Conservation (phyloP, 345 rosid species). For the Trapa incisa region DNA sequence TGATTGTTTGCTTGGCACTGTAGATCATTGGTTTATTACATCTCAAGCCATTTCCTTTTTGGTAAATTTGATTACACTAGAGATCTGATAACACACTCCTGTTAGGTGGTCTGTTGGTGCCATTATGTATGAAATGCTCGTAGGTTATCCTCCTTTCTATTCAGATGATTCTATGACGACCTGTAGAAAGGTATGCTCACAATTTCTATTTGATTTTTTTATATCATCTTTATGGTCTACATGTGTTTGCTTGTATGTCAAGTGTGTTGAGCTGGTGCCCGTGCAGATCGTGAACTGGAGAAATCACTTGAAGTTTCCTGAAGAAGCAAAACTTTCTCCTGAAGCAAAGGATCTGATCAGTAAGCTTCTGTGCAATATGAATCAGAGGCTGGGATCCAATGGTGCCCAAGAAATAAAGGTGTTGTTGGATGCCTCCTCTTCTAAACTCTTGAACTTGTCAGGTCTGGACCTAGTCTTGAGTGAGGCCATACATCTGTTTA, state of each 20-base stretch:
- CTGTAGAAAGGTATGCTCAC: constrained; percentile 62
- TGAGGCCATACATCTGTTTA: constrained; percentile 14
- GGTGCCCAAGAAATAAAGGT: constrained; percentile 91
- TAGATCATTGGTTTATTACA: background rate
- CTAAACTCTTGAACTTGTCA: constrained; percentile 19
- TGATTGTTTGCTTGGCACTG: background rate
- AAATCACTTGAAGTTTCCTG: constrained; percentile 90
- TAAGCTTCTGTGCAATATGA: constrained; percentile 74
- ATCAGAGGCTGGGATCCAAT: constrained; percentile 69
- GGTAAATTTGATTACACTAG: background rate
- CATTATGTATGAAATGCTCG: constrained; percentile 93
- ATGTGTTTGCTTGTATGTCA: background rate
- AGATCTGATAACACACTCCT: constrained; percentile 8
- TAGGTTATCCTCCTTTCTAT: constrained; percentile 92
- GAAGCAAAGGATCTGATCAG: constrained; percentile 62
- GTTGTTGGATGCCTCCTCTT: constrained; percentile 44
- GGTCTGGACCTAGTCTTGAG: constrained; percentile 11
- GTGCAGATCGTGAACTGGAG: constrained; percentile 90
- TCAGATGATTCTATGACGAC: constrained; percentile 98
- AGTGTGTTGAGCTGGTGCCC: background rate
- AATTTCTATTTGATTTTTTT: background rate
- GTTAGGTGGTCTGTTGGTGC: constrained; percentile 99
- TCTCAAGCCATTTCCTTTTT: background rate
- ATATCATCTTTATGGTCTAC: too few relatives aligned
- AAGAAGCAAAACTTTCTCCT: constrained; percentile 67